Conservation (phyloP, 2,329 filamentous ascomycete species). For the Thielaviopsis euricoi region DNA sequence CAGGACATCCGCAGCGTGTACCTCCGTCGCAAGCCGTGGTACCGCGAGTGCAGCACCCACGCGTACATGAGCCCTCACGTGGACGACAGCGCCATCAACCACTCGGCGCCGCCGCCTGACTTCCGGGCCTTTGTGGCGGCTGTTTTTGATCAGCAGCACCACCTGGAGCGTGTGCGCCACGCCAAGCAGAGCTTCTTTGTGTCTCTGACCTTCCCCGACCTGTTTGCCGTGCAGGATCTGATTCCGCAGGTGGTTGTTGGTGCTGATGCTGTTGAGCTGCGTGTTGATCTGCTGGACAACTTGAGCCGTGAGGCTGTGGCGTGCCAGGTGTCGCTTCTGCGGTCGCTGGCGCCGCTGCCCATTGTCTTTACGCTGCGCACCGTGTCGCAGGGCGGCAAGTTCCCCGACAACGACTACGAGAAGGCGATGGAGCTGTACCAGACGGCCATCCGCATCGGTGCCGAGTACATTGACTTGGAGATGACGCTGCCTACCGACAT, state of each 20-base stretch:
- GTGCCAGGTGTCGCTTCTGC: conserved; percentile 64
- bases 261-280: conserved; percentile 80
- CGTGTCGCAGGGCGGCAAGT: conserved; percentile 68
- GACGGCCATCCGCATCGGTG: conserved; percentile 63
- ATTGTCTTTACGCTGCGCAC: conserved; percentile 89
- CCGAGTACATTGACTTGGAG: conserved; percentile 88
- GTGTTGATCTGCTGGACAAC: conserved; percentile 79
- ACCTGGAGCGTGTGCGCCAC: conserved; percentile 22
- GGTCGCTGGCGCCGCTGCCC: conserved; percentile 55
- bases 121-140: conserved; percentile 18
- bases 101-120: conserved; percentile 9
- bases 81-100: conserved; percentile 3
- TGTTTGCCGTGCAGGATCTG: conserved; percentile 44
- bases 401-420: conserved; percentile 60
- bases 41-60: conserved; percentile 82
- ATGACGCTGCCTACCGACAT: conserved; percentile 69
- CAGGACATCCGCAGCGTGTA: conserved; percentile 89
- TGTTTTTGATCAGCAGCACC: conserved; percentile 24
- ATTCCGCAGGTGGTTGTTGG: conserved; percentile 64
- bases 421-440: conserved; percentile 60
- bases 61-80: conserved; percentile 65
- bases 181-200: conserved; percentile 81
- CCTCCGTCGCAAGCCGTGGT: conserved; percentile 75
- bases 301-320: conserved; percentile 60
- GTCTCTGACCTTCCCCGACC: conserved; percentile 66